Evolutionary conservation across 495 filamentous ascomycete genomes (phyloP), one percentile per base, ranked within the genome.

Genomic region (Hypoxylon lienhwacheense): DNA sequence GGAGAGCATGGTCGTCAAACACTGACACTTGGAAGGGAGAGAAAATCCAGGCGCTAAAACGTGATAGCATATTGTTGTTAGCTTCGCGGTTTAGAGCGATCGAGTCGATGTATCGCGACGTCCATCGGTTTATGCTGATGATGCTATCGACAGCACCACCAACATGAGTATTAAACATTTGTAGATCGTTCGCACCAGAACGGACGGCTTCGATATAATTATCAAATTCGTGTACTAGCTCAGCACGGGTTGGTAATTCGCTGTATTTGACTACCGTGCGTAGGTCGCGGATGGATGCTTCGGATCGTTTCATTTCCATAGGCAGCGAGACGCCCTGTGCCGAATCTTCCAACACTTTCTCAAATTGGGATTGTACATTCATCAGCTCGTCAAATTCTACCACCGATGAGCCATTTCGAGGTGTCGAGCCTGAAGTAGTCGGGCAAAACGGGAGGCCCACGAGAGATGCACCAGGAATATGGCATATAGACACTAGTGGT

Each of bases 211-310:
- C 78, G 57, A 88, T 81, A 71, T 86, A 87, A 21, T 77, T 79
- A 58, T 81, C 75, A 43, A 89, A 83, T 61, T 87, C 86, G 12
- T 81, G 75, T 2, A 85, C 79, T 5, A 89, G 71, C 62, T 87
- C 83, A 21, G 81, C 79, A 31, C 81, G 79, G 19, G 56, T 46
- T 25, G 67, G 61, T 5, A 78, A 58, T 14, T 69, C 65, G 66
- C 72, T 76, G 57, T 67, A 66, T 24, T 69, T 67, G 31, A 89
- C 84, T 34, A 85, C 66, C 42, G 87, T 85, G 8, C 84, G 81
- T 17, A 91, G 72, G 49, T 89, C 86, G 51, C 88, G 84, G 17
- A 91, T 84, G 3, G 84, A 81, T 14, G 82, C 74, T 61, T 90
- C 87, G 12, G 84, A 81, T 20, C 81, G 73, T 68, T 86, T 88